These are phyloP conservation scores for Tulasnella sp. DNA, from an alignment of 768 basidiomycete species.

Conservation along the genomic window DNA sequence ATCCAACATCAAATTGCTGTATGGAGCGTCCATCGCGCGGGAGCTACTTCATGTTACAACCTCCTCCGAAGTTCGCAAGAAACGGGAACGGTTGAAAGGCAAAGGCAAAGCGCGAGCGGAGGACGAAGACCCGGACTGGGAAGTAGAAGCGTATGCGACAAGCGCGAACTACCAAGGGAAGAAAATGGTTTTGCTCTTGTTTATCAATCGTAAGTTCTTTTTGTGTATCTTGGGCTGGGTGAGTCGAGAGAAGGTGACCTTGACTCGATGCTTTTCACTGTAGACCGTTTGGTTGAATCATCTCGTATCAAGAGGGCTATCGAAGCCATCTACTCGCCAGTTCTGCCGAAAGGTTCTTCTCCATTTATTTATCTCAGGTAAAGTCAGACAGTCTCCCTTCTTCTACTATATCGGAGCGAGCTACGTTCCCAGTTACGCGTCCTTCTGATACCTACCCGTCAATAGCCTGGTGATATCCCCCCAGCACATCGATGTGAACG, in stretches of 20 bases:
- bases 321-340: constrained; percentile 76
- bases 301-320: constrained; percentile 79
- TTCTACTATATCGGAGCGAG: too few species aligned
- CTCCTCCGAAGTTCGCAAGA: constrained; percentile 36
- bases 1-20: constrained; percentile 74
- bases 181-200: constrained; percentile 78
- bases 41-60: constrained; percentile 53
- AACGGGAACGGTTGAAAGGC: constrained; percentile 21
- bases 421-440: neutral
- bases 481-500: constrained; percentile 89
- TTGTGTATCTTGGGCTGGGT: neutral
- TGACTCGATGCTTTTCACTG: neutral
- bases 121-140: constrained; percentile 55
- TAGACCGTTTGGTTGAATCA: constrained; percentile 92
- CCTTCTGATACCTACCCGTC: constrained; percentile 12
- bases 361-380: constrained; percentile 96
- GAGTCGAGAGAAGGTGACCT: neutral
- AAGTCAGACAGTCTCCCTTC: too few species aligned
- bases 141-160: constrained; percentile 70
- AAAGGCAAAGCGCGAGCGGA: constrained; percentile 39
- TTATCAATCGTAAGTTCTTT: constrained; percentile 82
- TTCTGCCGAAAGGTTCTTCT: constrained; percentile 82
- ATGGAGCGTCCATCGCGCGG: constrained; percentile 74
- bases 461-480: constrained; percentile 78
- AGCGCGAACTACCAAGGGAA: constrained; percentile 88